Conservation (phyloP, 164 flowering plant species). For the Echeveria elegans region DNA sequence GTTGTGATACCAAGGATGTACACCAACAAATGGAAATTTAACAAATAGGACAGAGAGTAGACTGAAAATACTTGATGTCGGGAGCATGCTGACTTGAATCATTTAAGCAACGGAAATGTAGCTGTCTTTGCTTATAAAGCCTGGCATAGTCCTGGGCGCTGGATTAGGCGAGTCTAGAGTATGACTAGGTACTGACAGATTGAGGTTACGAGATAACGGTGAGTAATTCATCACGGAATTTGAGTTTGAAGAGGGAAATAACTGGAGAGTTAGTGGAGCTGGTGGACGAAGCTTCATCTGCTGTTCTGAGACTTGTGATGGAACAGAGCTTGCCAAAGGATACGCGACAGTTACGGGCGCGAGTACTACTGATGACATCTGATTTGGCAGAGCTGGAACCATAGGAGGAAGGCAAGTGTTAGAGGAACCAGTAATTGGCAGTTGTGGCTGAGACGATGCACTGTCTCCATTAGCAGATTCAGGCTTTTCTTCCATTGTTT, state of each 20-base stretch:
- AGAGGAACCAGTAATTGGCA: constrained; percentile 13
- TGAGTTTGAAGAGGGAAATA: not conserved
- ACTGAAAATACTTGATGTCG: not conserved
- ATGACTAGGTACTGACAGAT: constrained; percentile 17
- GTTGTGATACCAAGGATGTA: not conserved
- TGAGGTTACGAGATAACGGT: constrained; percentile 27
- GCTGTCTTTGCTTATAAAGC: constrained; percentile 29
- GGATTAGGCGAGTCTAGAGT: constrained; percentile 24
- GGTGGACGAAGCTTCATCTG: constrained; percentile 9
- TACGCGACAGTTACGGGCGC: constrained; percentile 18
- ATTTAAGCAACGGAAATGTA: constrained; percentile 36
- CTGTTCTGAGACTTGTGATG: constrained; percentile 8
- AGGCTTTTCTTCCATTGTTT: constrained; percentile 23
- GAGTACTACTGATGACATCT: constrained; percentile 6
- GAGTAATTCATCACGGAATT: constrained; percentile 12
- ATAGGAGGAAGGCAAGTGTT: constrained; percentile 10
- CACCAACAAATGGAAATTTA: not conserved
- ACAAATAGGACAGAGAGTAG: not conserved
- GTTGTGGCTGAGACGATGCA: constrained; percentile 11
- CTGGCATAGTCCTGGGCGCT: constrained; percentile 22
- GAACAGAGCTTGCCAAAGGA: constrained; percentile 18
- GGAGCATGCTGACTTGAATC: not conserved
- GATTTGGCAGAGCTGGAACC: constrained; percentile 14
- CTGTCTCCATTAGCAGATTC: constrained; percentile 16
- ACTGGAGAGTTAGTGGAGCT: constrained; percentile 7